Evolutionary conservation across 2,329 filamentous ascomycete species (phyloP), one percentile per base, ranked within the genome.

Genomic region (Neocatenulostroma microsporum): DNA sequence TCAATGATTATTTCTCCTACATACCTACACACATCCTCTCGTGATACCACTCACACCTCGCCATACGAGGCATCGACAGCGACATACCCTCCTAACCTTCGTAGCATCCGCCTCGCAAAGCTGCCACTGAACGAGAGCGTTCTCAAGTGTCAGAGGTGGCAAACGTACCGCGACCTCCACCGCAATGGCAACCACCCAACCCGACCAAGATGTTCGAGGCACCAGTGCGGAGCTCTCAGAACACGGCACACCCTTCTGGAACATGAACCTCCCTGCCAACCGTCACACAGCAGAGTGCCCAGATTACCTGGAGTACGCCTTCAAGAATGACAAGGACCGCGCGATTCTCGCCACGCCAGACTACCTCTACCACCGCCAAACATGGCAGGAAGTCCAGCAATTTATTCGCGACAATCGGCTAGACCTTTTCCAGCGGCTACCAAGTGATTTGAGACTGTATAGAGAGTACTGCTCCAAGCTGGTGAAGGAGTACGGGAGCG

Each of bases 391-490:
- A 45, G 82, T 89, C 35, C 69, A 67, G 53, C 58, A 71, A 17
- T 70, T 88, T 44, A 72, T 84, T 39, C 55, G 52, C 12, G 65
- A 66, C 30, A 88, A 93, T 63, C 72, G 72, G 7, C 78, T 95
- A 30, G 79, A 85, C 52, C 66, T 67, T 10, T 93, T 96, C 60
- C 80, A 82, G 51, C 77, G 89, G 14, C 62, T 78, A 2, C 87
- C 89, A 0, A 82, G 78, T 3, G 76, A 91, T 36, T 69, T 95
- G 40, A 72, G 84, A n/a, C 72, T 74, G 29, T 96, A 95, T 56
- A 71, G 83, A 5, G 70, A 75, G 40, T 93, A 79, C 60, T 80
- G 72, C 15, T 72, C 76, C 55, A 57, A 70, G 20, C 66, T 94
- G 15, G 73, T 73, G 42, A 66, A 70, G 44, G 64, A 78, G 34